Base-by-base conservation (phyloP, 352 stramenopile genomes). In the Globisporangium solare region DNA sequence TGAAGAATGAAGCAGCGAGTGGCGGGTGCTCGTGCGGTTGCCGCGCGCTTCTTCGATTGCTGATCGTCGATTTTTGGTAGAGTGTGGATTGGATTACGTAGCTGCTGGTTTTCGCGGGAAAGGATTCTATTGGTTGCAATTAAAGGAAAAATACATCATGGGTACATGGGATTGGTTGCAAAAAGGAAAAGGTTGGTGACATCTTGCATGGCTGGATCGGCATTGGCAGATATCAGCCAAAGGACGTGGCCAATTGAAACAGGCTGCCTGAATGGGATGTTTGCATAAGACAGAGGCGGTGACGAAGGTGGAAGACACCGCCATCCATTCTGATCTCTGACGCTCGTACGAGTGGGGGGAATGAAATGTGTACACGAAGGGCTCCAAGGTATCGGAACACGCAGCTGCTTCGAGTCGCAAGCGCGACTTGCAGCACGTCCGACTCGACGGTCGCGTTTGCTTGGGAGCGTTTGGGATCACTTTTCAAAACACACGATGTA, bases 71-170 rank as follows among this genome's bases (percentile, higher is more conserved):
- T 32, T 32, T 51, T 27, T n/a, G n/a, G n/a, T n/a, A n/a, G n/a
- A n/a, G n/a, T n/a, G n/a, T n/a, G n/a, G n/a, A 18, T n/a, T 18
- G 18, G 46, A 51, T 51, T 51, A 51, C 46, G 24, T 14, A 51
- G 24, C 11, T 17, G 24, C 20, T 51, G 15, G 14, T 51, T 51
- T 51, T 51, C 12, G 24, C 24, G 46, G 20, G 46, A 51, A 51
- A 27, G 24, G 13, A n/a, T 43, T 43, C 18, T 6, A 43, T 43
- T 43, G 39, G 13, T 10, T 43, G 39, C 17, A 43, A 8, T 43
- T 43, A 3, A 13, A 43, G 13, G 2, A 43, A n/a, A 43, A 1
- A 4, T 18, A 6, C 0, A 18, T 1, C 2, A 18, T 43, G 2
- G 39, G 7, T 43, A 6, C 7, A 11, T 10, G 6, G 4, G 39